phyloP scores from a whole-genome alignment of 1,284 basidiomycete genomes.

The Apiotrichum mycotoxinovorans region DNA sequence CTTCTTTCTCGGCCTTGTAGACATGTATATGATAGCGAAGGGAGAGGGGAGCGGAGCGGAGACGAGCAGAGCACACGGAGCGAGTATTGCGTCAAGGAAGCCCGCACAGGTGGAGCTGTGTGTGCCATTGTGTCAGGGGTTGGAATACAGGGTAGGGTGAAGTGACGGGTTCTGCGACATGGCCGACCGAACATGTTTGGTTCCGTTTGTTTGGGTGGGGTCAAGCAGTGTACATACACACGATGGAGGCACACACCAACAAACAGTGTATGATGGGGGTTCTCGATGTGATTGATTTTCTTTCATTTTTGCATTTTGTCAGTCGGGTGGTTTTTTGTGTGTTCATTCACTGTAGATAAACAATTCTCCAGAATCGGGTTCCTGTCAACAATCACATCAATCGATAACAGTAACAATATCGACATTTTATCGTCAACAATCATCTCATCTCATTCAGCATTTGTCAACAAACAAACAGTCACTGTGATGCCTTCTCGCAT shows the following conservation, averaged over 20 bases:
- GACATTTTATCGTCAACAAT: neutral
- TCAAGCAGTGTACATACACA: too few relatives aligned
- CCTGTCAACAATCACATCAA: neutral
- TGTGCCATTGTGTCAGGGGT: neutral
- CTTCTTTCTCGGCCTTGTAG: constrained; percentile 3
- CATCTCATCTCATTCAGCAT: neutral
- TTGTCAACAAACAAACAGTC: neutral
- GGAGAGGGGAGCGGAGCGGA: too few relatives aligned
- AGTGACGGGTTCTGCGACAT: neutral
- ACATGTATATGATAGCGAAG: constrained; percentile 9
- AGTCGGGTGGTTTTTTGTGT: too few relatives aligned
- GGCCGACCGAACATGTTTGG: constrained; percentile 2
- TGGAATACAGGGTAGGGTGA: neutral
- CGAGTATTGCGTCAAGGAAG: too few relatives aligned
- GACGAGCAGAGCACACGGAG: too few relatives aligned
- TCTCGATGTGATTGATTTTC: constrained; percentile 5
- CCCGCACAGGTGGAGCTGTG: neutral
- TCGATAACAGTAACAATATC: neutral
- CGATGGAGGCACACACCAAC: too few relatives aligned
- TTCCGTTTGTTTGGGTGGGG: neutral
- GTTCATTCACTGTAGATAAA: too few relatives aligned
- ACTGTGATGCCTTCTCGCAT: constrained; percentile 3
- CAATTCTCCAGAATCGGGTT: too few relatives aligned
- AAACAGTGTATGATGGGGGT: too few relatives aligned
- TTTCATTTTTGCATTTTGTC: neutral